phyloP scores from a whole-genome alignment of 2,329 filamentous ascomycete species.

The Xylariaceae sp. region DNA sequence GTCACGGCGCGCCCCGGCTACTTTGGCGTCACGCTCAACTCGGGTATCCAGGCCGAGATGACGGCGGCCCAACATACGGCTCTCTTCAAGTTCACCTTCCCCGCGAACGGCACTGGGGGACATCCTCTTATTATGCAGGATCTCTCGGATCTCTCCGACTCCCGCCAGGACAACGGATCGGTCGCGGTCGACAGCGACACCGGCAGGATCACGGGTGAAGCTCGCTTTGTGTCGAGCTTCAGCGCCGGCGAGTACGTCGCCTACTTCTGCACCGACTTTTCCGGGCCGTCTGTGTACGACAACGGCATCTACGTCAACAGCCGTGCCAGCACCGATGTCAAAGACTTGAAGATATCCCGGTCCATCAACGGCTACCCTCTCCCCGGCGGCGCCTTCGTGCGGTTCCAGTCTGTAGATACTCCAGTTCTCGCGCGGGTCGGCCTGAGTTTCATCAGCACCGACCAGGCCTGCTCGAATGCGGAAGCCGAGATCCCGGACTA shows the following conservation, averaged over 20 bases:
- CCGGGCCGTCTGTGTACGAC: slow-evolving; percentile 48
- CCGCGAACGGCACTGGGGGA: slow-evolving; percentile 30
- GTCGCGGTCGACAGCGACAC: slow-evolving; percentile 46
- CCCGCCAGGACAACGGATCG: slow-evolving; percentile 49
- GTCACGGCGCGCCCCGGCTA: slow-evolving; percentile 56
- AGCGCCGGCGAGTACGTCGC: slow-evolving; percentile 52
- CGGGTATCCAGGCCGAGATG: slow-evolving; percentile 56
- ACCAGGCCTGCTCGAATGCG: slow-evolving; percentile 60
- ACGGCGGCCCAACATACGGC: slow-evolving; percentile 59
- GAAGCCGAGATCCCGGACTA: slow-evolving; percentile 62
- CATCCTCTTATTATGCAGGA: slow-evolving; percentile 59
- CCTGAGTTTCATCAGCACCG: slow-evolving; percentile 59
- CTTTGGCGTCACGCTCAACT: slow-evolving; percentile 53
- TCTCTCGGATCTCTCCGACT: slow-evolving; percentile 55
- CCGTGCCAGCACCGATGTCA: slow-evolving; percentile 39
- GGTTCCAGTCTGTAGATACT: slow-evolving; percentile 44
- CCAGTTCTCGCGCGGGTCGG: slow-evolving; percentile 59
- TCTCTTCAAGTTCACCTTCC: slow-evolving; percentile 60
- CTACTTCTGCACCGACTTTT: slow-evolving; percentile 63
- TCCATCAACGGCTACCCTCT: slow-evolving; percentile 47
- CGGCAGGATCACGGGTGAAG: slow-evolving; percentile 57
- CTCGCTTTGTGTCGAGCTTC: slow-evolving; percentile 57
- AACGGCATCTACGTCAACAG: slow-evolving; percentile 55
- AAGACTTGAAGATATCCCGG: slow-evolving; percentile 39
- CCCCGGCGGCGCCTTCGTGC: slow-evolving; percentile 56